These are phyloP conservation scores for Macadamia integrifolia DNA, from an alignment of 164 flowering plant species.

Conservation along the genomic window DNA sequence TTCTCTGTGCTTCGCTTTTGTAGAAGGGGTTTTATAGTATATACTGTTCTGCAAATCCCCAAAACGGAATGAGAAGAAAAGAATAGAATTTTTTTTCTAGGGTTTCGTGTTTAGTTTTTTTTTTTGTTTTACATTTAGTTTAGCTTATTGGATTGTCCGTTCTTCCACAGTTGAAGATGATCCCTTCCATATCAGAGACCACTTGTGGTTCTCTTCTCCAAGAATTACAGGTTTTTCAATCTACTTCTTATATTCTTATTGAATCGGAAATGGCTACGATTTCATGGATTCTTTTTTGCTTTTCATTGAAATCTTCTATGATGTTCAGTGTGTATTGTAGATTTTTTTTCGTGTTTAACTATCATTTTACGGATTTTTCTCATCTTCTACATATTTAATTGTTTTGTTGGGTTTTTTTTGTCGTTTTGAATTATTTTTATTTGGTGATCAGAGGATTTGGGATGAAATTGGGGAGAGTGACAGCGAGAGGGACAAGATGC, in stretches of 20 bases:
- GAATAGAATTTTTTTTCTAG: background rate
- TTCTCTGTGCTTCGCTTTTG: too few relatives aligned
- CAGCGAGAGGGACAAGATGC: constrained; percentile 73
- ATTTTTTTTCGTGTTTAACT: too few relatives aligned
- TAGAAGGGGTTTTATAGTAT: too few relatives aligned
- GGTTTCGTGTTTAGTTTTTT: background rate
- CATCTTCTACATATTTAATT: background rate
- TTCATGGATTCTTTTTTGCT: background rate
- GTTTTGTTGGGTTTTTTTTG: too few relatives aligned
- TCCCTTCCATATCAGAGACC: constrained; percentile 28
- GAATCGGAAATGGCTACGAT: background rate
- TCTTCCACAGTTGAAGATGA: constrained; percentile 9
- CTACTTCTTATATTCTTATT: background rate
- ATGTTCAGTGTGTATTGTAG: too few relatives aligned
- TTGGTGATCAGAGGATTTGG: constrained; percentile 54
- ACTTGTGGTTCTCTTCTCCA: constrained; percentile 62
- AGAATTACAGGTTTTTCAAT: constrained; percentile 46
- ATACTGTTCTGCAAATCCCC: background rate
- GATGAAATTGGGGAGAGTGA: constrained; percentile 84
- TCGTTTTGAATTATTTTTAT: background rate
- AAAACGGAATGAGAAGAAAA: background rate
- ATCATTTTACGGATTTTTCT: background rate
- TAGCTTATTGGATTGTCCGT: background rate
- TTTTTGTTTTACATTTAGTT: constrained; percentile 14
- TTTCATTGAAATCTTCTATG: too few relatives aligned